These are phyloP conservation scores for Venturia asperata DNA, from an alignment of 2,329 filamentous ascomycete species.

Conservation along the genomic window DNA sequence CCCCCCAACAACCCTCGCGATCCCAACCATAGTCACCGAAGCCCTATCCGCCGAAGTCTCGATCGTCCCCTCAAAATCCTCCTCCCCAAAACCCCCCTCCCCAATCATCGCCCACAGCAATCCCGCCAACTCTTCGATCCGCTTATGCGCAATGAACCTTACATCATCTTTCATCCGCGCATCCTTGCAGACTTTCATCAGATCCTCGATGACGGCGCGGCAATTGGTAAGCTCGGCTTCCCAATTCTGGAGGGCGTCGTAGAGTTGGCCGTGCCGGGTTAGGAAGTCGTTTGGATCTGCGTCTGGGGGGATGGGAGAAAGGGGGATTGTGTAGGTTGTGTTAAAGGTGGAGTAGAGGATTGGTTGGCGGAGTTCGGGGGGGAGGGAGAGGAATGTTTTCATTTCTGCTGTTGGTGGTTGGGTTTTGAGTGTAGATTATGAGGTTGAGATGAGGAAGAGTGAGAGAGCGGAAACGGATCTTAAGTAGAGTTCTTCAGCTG, in stretches of 20 bases:
- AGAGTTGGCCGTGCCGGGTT: neutral
- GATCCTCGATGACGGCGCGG: neutral
- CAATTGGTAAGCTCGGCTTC: neutral
- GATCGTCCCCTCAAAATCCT: neutral
- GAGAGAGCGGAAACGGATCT: no score
- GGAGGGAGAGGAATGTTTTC: neutral
- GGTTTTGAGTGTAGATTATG: no score
- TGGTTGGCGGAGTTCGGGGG: neutral
- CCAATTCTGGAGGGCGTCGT: neutral
- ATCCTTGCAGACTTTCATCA: neutral
- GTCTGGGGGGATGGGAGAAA: neutral
- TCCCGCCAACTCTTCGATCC: neutral
- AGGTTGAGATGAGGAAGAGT: no score
- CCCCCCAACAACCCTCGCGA: neutral
- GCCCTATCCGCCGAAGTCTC: neutral
- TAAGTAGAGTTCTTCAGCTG: no score
- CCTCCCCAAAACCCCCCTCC: neutral
- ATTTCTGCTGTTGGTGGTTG: no score
- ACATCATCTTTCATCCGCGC: neutral
- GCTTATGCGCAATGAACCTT: neutral
- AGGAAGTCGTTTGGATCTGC: neutral
- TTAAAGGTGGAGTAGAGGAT: neutral
- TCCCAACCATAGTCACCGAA: neutral
- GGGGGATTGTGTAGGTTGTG: constrained; percentile 2
- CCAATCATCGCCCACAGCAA: neutral